Evolutionary conservation across 352 stramenopile genomes (phyloP), one percentile per base, ranked within the genome.

Genomic region (Globisporangium yorkense): DNA sequence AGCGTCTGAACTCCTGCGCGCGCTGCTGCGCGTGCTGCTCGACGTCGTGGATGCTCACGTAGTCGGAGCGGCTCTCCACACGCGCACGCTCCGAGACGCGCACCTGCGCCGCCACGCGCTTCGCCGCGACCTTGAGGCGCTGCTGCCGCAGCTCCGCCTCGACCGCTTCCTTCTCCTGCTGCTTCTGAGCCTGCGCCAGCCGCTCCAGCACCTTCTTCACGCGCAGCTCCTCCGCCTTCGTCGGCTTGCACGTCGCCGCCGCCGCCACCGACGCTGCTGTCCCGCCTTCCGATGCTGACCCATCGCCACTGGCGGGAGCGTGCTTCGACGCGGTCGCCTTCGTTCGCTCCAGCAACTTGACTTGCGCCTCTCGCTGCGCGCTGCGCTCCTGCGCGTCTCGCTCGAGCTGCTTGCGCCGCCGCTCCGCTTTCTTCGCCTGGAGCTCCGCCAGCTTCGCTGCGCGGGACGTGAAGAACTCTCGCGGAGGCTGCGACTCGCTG

Each of bases 161-260:
- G 7, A 71, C 20, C 4, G 24, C 31, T 9, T 74, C 64, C 51
- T 69, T 51, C 49, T 75, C 69, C 40, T 77, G 51, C 40, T 73
- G 59, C 29, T 74, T 81, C 16, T 86, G 63, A 8, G 70, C 57
- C 33, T 77, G 65, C 2, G 55, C 62, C 10, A 75, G 40, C 5
- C 69, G 60, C 1, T 68, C 57, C 18, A 77, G 68, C 3, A 78
- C 53, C 40, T 82, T 78, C 52, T 87, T 71, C 20, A 83, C 65
- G 1, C 81, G 74, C 0, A 89, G 52, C 31, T 77, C 62, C n/a
- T 88, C 74, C 0, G 79, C 52, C 52, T 89, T 88, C 0, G 81
- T 92, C 0, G 63, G 59, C 24, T 58, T 65, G 52, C 62, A 33
- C 48, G 52, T 4, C 37, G 40, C 3, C 37, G 41, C 15, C 7